Evolutionary conservation across 371 early-diverging fungal species (phyloP), one percentile per base, ranked within the genome.

Genomic region (Mucor mucedo): DNA sequence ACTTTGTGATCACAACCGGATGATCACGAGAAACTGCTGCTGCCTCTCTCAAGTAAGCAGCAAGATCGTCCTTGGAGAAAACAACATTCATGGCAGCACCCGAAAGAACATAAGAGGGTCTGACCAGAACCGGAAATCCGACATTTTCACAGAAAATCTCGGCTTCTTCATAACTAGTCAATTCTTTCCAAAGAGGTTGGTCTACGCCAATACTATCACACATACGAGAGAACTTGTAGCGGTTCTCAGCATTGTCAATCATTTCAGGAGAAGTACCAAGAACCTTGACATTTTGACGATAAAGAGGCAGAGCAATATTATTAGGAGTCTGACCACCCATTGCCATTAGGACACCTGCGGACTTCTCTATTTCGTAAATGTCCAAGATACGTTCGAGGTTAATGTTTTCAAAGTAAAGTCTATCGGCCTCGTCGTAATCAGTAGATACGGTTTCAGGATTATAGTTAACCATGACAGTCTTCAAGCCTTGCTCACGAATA

Each of bases 11-110:
- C 21, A 98, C 98, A 4, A 98, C 97, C 2, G 98, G 98, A 69
- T 93, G 84, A 35, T 95, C 93, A 58, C 91, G 89, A 52, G 95
- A 94, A 40, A 98, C 93, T n/a, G 87, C 87, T 16, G 89, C 90
- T 5, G 97, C 97, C 70, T 94, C 87, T 47, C 85, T 83, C 59
- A 98, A 80, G 71, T 92, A 96, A 48, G 82, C 78, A 48, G 80
- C 80, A 60, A 98, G 79, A 63, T 95, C 95, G 32, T 87, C 87
- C 52, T 83, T 75, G 13, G 92, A 89, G 77, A 91, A 87, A 7
- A 92, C 96, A 2, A 96, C 95, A 73, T 95, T 95, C 96, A 98
- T 96, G 59, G 96, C 97, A 40, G 97, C 96, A 62, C 98, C 98
- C 45, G 94, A 94, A 55, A 98, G 83, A 14, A 96, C 98, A 62